phyloP scores from a whole-genome alignment of 768 basidiomycete genomes.

The Psilocybe azurescens region DNA sequence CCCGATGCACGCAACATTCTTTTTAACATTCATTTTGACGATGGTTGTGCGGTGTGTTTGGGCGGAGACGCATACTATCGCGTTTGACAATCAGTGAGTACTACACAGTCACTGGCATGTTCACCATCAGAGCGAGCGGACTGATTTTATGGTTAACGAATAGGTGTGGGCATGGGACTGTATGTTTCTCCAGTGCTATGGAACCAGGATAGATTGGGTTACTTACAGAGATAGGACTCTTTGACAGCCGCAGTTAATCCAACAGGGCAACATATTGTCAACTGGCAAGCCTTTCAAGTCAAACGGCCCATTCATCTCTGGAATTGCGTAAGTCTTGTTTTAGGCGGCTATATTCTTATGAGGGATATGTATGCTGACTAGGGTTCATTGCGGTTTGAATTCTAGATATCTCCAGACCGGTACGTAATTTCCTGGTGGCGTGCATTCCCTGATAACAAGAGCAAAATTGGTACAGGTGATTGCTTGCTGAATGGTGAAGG shows the following conservation, averaged over 20 bases:
- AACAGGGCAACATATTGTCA: slow-evolving; percentile 41
- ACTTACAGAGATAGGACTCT: no score
- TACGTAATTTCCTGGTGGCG: slow-evolving; percentile 10
- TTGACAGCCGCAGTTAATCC: slow-evolving; percentile 36
- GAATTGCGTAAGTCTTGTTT: slow-evolving; percentile 44
- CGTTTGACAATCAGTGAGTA: slow-evolving; percentile 49
- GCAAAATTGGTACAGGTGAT: slow-evolving; percentile 17
- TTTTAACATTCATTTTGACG: slow-evolving; percentile 6
- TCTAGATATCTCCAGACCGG: slow-evolving; percentile 49
- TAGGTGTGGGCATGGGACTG: slow-evolving; percentile 27
- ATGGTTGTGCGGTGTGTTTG: neutral
- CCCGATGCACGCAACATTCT: neutral
- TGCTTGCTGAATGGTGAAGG: slow-evolving; percentile 34
- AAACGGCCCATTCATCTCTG: slow-evolving; percentile 36
- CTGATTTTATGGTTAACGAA: neutral
- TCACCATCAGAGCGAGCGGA: no score
- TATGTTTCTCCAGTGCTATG: slow-evolving; percentile 2
- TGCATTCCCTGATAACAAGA: no score
- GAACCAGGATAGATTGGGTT: no score
- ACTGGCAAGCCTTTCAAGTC: slow-evolving; percentile 42
- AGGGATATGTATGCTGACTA: no score
- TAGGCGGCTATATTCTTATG: neutral
- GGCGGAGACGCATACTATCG: slow-evolving; percentile 52
- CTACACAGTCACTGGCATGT: neutral
- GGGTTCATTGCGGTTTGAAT: neutral